Conservation (phyloP, 2,329 filamentous ascomycete genomes). For the Chaetomium strumarium region DNA sequence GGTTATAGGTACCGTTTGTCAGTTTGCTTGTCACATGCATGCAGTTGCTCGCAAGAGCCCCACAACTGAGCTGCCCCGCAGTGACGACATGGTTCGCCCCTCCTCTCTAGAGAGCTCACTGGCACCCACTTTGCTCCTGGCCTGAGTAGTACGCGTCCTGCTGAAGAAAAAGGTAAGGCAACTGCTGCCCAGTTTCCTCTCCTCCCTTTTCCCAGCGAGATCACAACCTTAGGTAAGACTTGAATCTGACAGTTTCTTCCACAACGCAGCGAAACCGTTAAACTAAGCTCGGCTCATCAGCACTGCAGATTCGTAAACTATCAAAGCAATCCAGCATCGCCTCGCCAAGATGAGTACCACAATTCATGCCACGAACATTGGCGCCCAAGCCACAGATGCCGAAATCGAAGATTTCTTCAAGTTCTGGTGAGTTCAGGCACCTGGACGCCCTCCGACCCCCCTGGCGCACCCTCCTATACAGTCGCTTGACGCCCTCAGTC, state of each 20-base stretch:
- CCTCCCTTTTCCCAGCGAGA: background rate
- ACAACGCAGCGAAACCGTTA: too few species aligned
- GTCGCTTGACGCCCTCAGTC: too few species aligned
- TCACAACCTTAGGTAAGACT: too few species aligned
- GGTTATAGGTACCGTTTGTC: too few species aligned
- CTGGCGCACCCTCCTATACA: background rate
- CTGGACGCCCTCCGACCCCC: background rate
- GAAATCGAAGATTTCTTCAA: constrained; percentile 97
- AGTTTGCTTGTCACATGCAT: constrained; percentile 5
- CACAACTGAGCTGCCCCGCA: constrained; percentile 1
- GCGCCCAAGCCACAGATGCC: constrained; percentile 72
- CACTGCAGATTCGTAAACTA: too few species aligned
- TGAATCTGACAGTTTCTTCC: background rate
- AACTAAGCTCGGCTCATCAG: too few species aligned
- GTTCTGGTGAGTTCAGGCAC: constrained; percentile 62
- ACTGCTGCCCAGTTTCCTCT: too few species aligned
- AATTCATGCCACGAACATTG: constrained; percentile 87
- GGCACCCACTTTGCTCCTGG: background rate
- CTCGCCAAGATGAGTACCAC: constrained; percentile 53
- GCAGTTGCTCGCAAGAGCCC: background rate
- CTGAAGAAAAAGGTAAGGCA: background rate
- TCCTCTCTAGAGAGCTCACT: background rate
- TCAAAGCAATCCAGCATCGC: background rate
- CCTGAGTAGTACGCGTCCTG: constrained; percentile 10
- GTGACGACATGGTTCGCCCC: constrained; percentile 20